Evolutionary conservation across 1,284 basidiomycete species (phyloP).

Genomic region (Ustilago vetiveriae): DNA sequence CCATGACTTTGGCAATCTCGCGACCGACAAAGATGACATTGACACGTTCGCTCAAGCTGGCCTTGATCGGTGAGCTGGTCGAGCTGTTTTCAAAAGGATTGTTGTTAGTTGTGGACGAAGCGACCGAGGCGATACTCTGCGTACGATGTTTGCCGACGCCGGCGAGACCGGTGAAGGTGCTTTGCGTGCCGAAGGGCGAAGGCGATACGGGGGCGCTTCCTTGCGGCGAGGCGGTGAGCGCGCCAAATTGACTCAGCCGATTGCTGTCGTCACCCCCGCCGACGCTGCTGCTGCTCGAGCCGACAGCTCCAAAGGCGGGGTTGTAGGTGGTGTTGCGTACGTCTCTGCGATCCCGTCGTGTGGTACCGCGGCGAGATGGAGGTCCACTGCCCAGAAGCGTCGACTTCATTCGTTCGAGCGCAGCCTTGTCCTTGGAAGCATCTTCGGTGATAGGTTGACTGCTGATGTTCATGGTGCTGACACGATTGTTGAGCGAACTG

Average conservation of each 20-base stretch:
- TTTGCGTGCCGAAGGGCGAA: constrained; percentile 35
- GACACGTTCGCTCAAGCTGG: constrained; percentile 70
- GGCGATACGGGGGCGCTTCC: constrained; percentile 27
- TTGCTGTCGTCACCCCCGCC: constrained; percentile 19
- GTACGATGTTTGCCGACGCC: constrained; percentile 48
- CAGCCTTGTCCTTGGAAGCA: constrained; percentile 69
- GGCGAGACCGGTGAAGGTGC: constrained; percentile 37
- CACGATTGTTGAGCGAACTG: constrained; percentile 30
- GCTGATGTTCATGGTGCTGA: constrained; percentile 66
- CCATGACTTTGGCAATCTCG: constrained; percentile 68
- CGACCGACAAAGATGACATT: constrained; percentile 69
- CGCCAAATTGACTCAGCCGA: constrained; percentile 40
- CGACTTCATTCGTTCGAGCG: constrained; percentile 70
- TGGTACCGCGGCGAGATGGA: constrained; percentile 66
- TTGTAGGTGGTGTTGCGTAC: constrained; percentile 69
- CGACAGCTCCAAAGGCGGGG: constrained; percentile 40
- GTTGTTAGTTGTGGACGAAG: constrained; percentile 32
- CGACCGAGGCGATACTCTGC: constrained; percentile 51
- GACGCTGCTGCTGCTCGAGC: neutral
- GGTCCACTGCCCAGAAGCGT: constrained; percentile 66
- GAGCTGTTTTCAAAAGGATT: constrained; percentile 50
- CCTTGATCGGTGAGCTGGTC: constrained; percentile 36
- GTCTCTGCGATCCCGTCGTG: constrained; percentile 69
- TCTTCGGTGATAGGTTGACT: constrained; percentile 69
- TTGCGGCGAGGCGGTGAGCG: constrained; percentile 26